Base-by-base conservation (phyloP, 768 basidiomycete species). In the Mycena galopus region DNA sequence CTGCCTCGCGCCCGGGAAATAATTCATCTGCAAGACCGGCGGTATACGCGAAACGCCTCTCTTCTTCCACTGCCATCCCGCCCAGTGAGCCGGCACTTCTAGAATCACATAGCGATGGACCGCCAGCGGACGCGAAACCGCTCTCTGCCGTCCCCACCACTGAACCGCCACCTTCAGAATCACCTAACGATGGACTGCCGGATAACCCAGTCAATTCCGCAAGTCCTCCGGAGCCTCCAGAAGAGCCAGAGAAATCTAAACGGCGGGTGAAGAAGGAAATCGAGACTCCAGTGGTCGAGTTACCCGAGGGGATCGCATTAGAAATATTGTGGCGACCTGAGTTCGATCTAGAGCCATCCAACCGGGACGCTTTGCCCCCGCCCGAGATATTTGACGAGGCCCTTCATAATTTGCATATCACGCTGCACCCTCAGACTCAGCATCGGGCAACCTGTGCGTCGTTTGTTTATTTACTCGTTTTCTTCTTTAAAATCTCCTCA, bases 361-460 rank as follows among this genome's bases (percentile, higher is more conserved):
- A 80, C 60, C 72, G 81, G 19, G 76, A 73, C 42, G 82, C 82
- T 32, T 77, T 95, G 44, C 95, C 95, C 1, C 93, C 93, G 4
- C 88, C 90, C 7, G 91, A 94, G 74, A 89, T 96, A 55, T 86
- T 96, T 39, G 87, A 95, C 33, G 93, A 95, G 67, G 92, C 90
- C 11, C 83, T 94, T 73, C 89, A 93, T 70, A 94, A 95, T 73
- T 79, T 96, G 9, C 87, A 92, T 69, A 90, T 96, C 70, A 88
- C 92, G 5, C 84, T 96, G 37, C 94, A 95, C 80, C 94, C 95
- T 2, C 91, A 94, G 80, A 92, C 91, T 6, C 95, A 96, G 78
- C 90, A 94, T 73, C 87, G 90, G 23, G 91, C 94, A 16, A 84
- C 90, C 0, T 92, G 73, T 74, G 9, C 35, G 73, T 68, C 30